Evolutionary conservation across 2,329 filamentous ascomycete genomes (phyloP).

Genomic region (Phyllosticta ampelicida): DNA sequence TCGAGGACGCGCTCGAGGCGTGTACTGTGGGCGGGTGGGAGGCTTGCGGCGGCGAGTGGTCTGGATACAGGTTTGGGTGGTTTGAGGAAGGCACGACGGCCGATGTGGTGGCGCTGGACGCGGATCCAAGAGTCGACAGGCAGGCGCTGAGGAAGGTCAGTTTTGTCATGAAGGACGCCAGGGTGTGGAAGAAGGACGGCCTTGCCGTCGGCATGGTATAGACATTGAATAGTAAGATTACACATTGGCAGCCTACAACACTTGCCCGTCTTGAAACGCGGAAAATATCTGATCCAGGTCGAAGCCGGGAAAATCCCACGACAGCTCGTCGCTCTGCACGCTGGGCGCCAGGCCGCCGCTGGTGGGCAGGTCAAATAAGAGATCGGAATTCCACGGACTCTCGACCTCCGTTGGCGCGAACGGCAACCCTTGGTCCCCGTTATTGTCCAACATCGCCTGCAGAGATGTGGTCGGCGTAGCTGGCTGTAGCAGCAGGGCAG

Average conservation of each 20-base stretch:
- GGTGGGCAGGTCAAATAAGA: background rate
- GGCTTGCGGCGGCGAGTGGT: constrained; percentile 42
- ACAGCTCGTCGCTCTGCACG: constrained; percentile 4
- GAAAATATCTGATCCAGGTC: constrained; percentile 9
- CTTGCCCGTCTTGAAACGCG: constrained; percentile 5
- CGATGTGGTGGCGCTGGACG: constrained; percentile 41
- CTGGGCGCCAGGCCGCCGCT: background rate
- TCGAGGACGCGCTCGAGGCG: constrained; percentile 41
- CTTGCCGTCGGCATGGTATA: constrained; percentile 4
- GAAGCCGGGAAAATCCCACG: constrained; percentile 7
- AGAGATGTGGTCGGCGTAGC: background rate
- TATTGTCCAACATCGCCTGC: background rate
- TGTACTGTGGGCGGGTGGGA: constrained; percentile 46
- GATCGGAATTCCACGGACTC: constrained; percentile 3
- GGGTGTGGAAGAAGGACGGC: constrained; percentile 35
- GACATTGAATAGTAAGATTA: background rate
- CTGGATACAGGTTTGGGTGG: constrained; percentile 43
- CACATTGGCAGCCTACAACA: background rate
- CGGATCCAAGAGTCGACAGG: constrained; percentile 33
- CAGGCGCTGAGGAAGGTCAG: constrained; percentile 36
- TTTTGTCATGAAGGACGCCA: constrained; percentile 50
- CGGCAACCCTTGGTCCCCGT: background rate
- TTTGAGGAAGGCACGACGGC: constrained; percentile 40
- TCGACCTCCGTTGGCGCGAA: background rate
- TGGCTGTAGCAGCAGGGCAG: background rate